Evolutionary conservation across 176 grass and related monocot species (phyloP), one percentile per base, ranked within the genome.

Genomic region (Ensete ventricosum): DNA sequence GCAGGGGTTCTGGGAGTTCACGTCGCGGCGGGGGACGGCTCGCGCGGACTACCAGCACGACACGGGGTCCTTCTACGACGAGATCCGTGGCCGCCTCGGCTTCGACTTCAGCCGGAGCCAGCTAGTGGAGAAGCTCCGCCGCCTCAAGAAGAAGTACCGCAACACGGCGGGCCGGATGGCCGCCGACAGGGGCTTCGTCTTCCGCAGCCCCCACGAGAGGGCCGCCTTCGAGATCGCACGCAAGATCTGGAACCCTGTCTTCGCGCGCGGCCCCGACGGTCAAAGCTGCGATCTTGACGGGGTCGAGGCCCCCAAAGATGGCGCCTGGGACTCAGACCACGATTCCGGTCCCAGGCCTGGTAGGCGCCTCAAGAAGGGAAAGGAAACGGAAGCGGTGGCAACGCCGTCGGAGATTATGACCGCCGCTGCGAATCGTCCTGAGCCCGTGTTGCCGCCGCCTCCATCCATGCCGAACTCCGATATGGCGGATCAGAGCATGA

Each of bases 41-140:
- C 78, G 23, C 67, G 68, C 78, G 10, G 54, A 62, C 22, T 73
- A 80, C 78, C 69, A 80, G 69, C 78, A 80, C 69, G 78, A 80
- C 48, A 80, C 78, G 8, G 69, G 69, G 5, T 43, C 55, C 2
- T 80, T 80, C 69, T 80, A 52, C 69, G 69, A 80, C 43, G 68
- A 71, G 78, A 80, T 80, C 57, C 55, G 23, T 1, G 54, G n/a
- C 21, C 68, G 69, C 5, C 78, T 80, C 12, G 49, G 48, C 11
- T 8, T 77, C 43, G 75, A 77, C 52, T 77, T 77, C 75, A 77
- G n/a, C 58, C 59, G 59, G 75, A 77, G 17, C 60, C 75, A 77
- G 48, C 57, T 77, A 3, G 58, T 65, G 17, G 75, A 77, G 59
- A 77, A 77, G 59, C 59, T 77, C 59, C 57, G 75, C 20, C 75